These are phyloP conservation scores for Calycina herbarum DNA, from an alignment of 2,329 filamentous ascomycete genomes.

Conservation along the genomic window DNA sequence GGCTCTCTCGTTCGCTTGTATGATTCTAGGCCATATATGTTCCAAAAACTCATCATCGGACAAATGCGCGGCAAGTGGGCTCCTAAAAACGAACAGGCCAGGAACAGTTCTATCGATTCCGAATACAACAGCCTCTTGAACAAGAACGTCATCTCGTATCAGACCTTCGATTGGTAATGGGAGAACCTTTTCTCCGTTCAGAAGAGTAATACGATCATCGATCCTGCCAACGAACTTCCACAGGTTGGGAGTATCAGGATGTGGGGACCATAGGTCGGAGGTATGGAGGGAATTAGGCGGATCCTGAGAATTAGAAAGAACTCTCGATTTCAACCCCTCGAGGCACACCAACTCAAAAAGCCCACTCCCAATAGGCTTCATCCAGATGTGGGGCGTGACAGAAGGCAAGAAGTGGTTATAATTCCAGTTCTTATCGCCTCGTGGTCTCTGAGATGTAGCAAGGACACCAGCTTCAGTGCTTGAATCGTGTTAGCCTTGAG, in stretches of 20 bases:
- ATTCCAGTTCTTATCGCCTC: constrained; percentile 59
- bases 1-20: constrained; percentile 50
- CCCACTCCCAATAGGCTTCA: constrained; percentile 35
- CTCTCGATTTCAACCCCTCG: constrained; percentile 43
- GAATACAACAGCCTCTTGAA: constrained; percentile 59
- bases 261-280: constrained; percentile 45
- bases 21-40: constrained; percentile 50
- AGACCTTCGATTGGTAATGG: constrained; percentile 52
- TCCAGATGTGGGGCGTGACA: constrained; percentile 21
- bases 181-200: constrained; percentile 51
- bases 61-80: constrained; percentile 43
- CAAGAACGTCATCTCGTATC: constrained; percentile 51
- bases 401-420: constrained; percentile 46
- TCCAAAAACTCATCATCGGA: constrained; percentile 48
- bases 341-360: constrained; percentile 36
- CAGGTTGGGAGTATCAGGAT: constrained; percentile 42
- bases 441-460: constrained; percentile 53
- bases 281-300: constrained; percentile 48
- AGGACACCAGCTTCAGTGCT: constrained; percentile 60
- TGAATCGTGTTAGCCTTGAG: neutral
- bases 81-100: constrained; percentile 54
- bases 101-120: constrained; percentile 53
- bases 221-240: constrained; percentile 49
- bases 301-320: constrained; percentile 42
- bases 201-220: constrained; percentile 47